A percentile compares a stretch with the other conserved stretches of the same genome.
phyloP scores from a whole-genome alignment of 768 basidiomycete species.

The Tephrocybe sp. region DNA sequence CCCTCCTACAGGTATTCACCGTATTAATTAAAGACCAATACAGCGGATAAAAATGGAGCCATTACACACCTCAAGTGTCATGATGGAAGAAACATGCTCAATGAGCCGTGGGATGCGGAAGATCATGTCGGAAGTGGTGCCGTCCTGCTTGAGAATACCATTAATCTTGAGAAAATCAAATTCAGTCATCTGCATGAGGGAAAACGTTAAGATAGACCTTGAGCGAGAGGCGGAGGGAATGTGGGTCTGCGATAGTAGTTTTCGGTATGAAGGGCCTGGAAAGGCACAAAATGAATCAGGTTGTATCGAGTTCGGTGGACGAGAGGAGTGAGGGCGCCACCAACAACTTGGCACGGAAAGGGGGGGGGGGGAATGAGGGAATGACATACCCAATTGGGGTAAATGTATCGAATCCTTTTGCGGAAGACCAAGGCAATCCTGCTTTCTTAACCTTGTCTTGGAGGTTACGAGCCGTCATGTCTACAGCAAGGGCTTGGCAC shows the following conservation, averaged over 20 bases:
- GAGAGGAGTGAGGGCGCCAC: neutral
- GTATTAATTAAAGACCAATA: neutral
- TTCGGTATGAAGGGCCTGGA: conserved; percentile 80
- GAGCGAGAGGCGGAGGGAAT: conserved; percentile 73
- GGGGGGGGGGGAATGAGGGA: conserved; percentile 1
- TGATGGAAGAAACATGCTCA: conserved; percentile 90
- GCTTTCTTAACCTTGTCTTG: conserved; percentile 91
- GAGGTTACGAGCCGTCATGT: conserved; percentile 95
- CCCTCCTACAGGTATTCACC: conserved; percentile 60
- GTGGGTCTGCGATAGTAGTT: conserved; percentile 60
- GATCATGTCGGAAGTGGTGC: conserved; percentile 86
- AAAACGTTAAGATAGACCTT: conserved; percentile 42
- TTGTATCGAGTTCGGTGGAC: neutral
- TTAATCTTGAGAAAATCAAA: conserved; percentile 61
- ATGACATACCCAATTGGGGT: conserved; percentile 76
- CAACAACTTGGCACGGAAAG: neutral
- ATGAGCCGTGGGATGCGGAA: conserved; percentile 87
- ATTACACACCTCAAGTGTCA: conserved; percentile 81
- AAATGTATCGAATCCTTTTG: conserved; percentile 97
- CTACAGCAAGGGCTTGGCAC: conserved; percentile 79
- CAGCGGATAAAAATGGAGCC: neutral
- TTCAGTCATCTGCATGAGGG: neutral
- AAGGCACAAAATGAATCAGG: conserved; percentile 3
- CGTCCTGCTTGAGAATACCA: conserved; percentile 78
- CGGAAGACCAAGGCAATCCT: conserved; percentile 96